Evolutionary conservation across 179 eudicot species (phyloP), one percentile per base, ranked within the genome.

Genomic region (Heliamphora ciliata): DNA sequence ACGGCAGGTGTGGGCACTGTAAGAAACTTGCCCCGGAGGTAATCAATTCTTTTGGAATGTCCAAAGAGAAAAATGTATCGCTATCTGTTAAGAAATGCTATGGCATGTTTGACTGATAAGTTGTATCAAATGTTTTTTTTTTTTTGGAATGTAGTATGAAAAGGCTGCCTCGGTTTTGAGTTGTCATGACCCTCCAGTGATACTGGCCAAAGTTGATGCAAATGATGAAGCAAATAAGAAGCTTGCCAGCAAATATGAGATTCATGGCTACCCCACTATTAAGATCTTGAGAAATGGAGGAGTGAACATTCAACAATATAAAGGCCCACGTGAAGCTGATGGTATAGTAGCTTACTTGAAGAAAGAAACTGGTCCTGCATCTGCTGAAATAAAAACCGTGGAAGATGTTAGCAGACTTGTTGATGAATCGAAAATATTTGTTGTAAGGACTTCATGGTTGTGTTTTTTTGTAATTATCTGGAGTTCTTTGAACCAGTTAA

Each of bases 1-100:
- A 54, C 83, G 86, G 48, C 89, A 95, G 98, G 98, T 94, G 98
- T 86, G 98, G 98, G 4, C 98, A 92, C 83, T 95, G 98, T 83
- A 90, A 92, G 90, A 91, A 89, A 58, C 94, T 95, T 64, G 92
- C 91, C 74, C 98, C 98, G 6, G 98, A 95, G 95, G 98, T 95
- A 91, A 55, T 54, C 47, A 75, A 21, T 21, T 55, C 4, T 21
- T 55, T 55, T 54, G n/a, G 4, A 3, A 1, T 13, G 64, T 21
- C 8, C 61, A 54, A 52, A 75, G 9, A 18, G 8, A 21, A 24
- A 75, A 24, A 47, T 75, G 18, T 74, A 7, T 48, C 76, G 17
- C 18, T 72, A 21, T 44, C 13, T 72, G 56, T 51, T 52, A 13
- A 54, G 48, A 74, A 9, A 74, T 4, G 1, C 7, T 74, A 21